phyloP scores from a whole-genome alignment of 768 basidiomycete species.

The Pisolithus tinctorius region DNA sequence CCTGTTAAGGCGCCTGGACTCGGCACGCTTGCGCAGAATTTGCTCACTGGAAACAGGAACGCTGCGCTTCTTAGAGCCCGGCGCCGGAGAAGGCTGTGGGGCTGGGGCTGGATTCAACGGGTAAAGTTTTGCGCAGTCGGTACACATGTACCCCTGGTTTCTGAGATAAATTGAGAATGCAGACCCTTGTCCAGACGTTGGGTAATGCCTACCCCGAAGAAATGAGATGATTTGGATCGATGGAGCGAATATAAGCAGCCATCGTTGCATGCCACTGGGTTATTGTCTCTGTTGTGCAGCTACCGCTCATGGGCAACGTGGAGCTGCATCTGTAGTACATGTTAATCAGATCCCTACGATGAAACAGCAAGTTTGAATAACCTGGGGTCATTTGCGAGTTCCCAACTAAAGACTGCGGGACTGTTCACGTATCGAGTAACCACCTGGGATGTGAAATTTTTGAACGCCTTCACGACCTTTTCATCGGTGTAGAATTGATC shows the following conservation, averaged over 20 bases:
- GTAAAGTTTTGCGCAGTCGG: constrained; percentile 50
- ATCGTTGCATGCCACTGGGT: constrained; percentile 51
- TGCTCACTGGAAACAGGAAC: constrained; percentile 40
- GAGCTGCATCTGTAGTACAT: constrained; percentile 46
- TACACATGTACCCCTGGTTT: constrained; percentile 52
- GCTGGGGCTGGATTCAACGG: constrained; percentile 28
- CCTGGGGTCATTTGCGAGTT: constrained; percentile 64
- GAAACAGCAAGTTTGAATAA: constrained; percentile 12
- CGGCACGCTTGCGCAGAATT: constrained; percentile 44
- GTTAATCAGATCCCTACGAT: not conserved
- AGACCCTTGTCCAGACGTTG: not conserved
- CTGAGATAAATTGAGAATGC: constrained; percentile 18
- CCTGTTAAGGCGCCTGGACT: constrained; percentile 39
- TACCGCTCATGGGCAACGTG: constrained; percentile 33
- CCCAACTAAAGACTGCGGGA: constrained; percentile 50
- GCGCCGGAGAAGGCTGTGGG: constrained; percentile 34
- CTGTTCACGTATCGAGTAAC: constrained; percentile 50
- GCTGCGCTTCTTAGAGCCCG: constrained; percentile 33
- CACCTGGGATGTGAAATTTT: constrained; percentile 50
- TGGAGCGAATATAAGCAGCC: constrained; percentile 35
- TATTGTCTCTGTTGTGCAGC: constrained; percentile 45
- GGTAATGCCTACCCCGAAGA: constrained; percentile 46
- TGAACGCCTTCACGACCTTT: constrained; percentile 43
- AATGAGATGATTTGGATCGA: constrained; percentile 61
- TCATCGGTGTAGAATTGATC: constrained; percentile 55